A percentile compares a stretch with the other conserved stretches of the same genome.
Conservation (phyloP, 75 land plant species). For the Pinus tabuliformis region DNA sequence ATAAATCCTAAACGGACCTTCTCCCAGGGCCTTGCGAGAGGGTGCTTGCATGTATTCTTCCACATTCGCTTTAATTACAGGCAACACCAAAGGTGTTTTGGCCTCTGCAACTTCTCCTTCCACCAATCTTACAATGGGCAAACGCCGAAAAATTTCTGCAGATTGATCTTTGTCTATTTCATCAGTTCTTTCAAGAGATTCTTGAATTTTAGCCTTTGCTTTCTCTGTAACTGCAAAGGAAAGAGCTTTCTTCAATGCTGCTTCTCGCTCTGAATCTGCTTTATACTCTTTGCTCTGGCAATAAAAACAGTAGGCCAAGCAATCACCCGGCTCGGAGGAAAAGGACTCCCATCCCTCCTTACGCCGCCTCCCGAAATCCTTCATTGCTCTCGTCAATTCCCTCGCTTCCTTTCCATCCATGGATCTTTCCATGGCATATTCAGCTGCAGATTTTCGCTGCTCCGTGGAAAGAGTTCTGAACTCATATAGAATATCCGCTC, state of each 20-base stretch:
- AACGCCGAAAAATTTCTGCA: constrained; percentile 4
- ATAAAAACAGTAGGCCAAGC: constrained; percentile 64
- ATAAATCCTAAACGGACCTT: constrained; percentile 72
- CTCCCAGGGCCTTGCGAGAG: constrained; percentile 18
- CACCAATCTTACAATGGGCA: constrained; percentile 66
- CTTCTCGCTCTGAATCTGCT: constrained; percentile 16
- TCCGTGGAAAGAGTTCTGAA: constrained; percentile 58
- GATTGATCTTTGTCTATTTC: constrained; percentile 20
- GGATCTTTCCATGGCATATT: constrained; percentile 30
- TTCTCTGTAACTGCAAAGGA: constrained; percentile 58
- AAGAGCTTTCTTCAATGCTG: constrained; percentile 50
- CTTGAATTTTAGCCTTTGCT: constrained; percentile 33
- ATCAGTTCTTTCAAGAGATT: constrained; percentile 23
- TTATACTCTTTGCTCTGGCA: constrained; percentile 62
- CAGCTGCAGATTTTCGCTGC: constrained; percentile 71
- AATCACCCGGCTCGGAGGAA: constrained; percentile 74
- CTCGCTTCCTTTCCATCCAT: constrained; percentile 49
- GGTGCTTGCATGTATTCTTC: constrained; percentile 49
- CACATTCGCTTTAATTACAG: constrained; percentile 46
- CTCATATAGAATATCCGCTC: constrained; percentile 85
- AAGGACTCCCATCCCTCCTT: constrained; percentile 67
- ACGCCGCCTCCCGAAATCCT: constrained; percentile 80
- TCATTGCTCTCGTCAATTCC: constrained; percentile 74
- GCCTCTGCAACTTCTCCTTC: constrained; percentile 71
- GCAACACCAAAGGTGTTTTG: constrained; percentile 53